Conservation (phyloP, 2,329 filamentous ascomycete species). For the Aspergillus terreus region DNA sequence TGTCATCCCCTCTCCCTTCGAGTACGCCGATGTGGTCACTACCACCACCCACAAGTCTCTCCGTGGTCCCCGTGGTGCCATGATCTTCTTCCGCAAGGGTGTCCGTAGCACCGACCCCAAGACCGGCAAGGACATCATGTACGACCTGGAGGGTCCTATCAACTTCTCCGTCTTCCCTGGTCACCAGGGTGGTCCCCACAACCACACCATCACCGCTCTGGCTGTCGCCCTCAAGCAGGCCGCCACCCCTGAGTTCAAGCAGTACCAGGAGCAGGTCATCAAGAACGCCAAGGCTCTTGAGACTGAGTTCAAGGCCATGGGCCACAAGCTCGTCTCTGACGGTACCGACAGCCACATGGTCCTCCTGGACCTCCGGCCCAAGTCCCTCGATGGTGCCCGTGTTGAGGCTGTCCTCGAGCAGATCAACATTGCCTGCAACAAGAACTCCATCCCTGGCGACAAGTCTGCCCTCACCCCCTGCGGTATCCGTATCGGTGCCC, state of each 20-base stretch:
- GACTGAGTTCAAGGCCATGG: slow-evolving; percentile 62
- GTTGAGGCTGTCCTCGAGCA: slow-evolving; percentile 95
- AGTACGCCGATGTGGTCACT: slow-evolving; percentile 88
- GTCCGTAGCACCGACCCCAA: slow-evolving; percentile 79
- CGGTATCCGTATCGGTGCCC: slow-evolving; percentile 93
- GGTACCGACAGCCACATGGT: slow-evolving; percentile 98
- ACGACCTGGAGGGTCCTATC: slow-evolving; percentile 89
- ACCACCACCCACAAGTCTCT: slow-evolving; percentile 98
- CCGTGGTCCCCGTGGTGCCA: slow-evolving; percentile 87
- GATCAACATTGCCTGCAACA: slow-evolving; percentile 99
- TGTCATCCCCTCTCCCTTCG: slow-evolving; percentile 86
- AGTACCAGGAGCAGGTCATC: slow-evolving; percentile 87
- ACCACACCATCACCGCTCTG: slow-evolving; percentile 96
- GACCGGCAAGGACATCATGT: slow-evolving; percentile 78
- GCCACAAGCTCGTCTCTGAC: slow-evolving; percentile 85
- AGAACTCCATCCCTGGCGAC: slow-evolving; percentile 97
- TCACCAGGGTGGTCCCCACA: slow-evolving; percentile 96
- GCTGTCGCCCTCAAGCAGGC: slow-evolving; percentile 94
- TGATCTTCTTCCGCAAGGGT: slow-evolving; percentile 98
- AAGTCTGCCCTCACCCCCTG: slow-evolving; percentile 93
- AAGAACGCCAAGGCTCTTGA: slow-evolving; percentile 88
- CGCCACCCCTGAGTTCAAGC: slow-evolving; percentile 80
- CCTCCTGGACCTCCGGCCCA: slow-evolving; percentile 83
- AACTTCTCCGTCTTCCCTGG: slow-evolving; percentile 97
- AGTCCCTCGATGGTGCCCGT: slow-evolving; percentile 82